These are phyloP conservation scores for Euphorbia lathyris DNA, from an alignment of 345 rosid genomes.

Conservation along the genomic window DNA sequence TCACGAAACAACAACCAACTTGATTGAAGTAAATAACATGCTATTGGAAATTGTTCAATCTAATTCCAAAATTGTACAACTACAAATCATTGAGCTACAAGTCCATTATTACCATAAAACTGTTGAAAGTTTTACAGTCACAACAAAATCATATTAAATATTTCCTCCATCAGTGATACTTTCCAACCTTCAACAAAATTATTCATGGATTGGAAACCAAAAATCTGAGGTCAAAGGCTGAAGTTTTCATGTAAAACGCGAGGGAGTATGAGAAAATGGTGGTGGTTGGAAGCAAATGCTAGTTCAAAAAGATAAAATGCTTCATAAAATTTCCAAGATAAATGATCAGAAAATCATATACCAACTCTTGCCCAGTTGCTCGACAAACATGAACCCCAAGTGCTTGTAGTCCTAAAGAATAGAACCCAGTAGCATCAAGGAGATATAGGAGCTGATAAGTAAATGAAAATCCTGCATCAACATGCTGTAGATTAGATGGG, in stretches of 20 bases:
- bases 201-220: slow-evolving; percentile 1
- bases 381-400: slow-evolving; percentile 97
- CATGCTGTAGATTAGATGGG: slow-evolving; percentile 22
- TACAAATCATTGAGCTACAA: not conserved
- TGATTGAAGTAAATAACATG: not conserved
- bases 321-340: slow-evolving; percentile 9
- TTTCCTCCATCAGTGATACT: not conserved
- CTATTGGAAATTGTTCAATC: not conserved
- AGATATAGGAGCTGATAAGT: slow-evolving; percentile 87
- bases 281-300: not conserved
- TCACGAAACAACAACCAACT: not conserved
- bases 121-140: not conserved
- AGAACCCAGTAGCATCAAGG: slow-evolving; percentile 95
- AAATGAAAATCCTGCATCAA: slow-evolving; percentile 79
- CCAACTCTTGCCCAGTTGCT: slow-evolving; percentile 99
- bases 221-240: not conserved
- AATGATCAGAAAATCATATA: slow-evolving; percentile 25
- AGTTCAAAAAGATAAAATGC: not conserved
- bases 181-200: not conserved
- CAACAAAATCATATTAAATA: not conserved
- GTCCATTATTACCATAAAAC: not conserved
- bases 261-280: not conserved
- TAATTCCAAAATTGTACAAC: not conserved
- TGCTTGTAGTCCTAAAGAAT: slow-evolving; percentile 84
- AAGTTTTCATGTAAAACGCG: not conserved